Conservation (phyloP, 2,329 filamentous ascomycete species). For the Calonectria leucothoes region DNA sequence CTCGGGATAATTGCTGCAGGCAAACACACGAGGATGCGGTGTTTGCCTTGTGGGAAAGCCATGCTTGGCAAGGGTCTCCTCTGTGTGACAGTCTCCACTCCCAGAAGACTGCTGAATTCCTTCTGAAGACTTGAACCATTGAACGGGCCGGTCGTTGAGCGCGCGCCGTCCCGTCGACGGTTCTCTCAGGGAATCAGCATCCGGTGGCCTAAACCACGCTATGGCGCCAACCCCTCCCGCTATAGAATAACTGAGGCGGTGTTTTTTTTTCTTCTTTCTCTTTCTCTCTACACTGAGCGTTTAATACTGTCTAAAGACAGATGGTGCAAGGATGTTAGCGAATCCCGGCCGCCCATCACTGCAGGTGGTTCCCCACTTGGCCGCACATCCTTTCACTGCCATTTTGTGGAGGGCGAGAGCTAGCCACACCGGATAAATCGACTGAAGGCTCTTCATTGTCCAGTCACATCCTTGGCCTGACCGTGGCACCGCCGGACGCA, state of each 20-base stretch:
- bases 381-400: constrained; percentile 20
- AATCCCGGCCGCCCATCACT: constrained; percentile 17
- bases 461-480: constrained; percentile 1
- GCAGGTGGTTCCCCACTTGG: constrained; percentile 26
- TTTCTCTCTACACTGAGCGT: no score
- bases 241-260: neutral
- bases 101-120: constrained; percentile 4
- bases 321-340: neutral
- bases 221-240: constrained; percentile 3
- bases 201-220: constrained; percentile 8
- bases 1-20: constrained; percentile 5
- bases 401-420: constrained; percentile 16
- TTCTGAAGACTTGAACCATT: constrained; percentile 4
- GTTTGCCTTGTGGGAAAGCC: constrained; percentile 32
- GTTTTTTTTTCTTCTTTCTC: neutral
- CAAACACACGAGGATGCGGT: constrained; percentile 4
- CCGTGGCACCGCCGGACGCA: neutral
- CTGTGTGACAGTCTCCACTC: constrained; percentile 19
- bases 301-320: neutral
- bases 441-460: constrained; percentile 32
- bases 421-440: constrained; percentile 26
- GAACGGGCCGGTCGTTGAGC: constrained; percentile 3
- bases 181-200: constrained; percentile 10
- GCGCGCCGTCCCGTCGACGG: constrained; percentile 29
- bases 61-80: constrained; percentile 28